Evolutionary conservation across 139 green algal species (phyloP).

Genomic region (Tetraselmis chui): DNA sequence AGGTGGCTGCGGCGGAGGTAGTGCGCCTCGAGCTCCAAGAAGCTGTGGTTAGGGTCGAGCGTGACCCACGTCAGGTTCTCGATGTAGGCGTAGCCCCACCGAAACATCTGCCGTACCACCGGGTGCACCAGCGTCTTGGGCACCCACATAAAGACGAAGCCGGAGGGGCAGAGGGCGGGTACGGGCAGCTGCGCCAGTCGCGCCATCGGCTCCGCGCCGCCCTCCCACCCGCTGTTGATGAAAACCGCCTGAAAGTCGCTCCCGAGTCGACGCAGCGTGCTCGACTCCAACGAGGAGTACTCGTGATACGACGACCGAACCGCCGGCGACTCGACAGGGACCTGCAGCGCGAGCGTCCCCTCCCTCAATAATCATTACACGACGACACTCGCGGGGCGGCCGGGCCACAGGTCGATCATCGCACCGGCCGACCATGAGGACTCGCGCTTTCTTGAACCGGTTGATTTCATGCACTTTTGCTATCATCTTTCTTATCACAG

Average conservation of each 20-base stretch:
- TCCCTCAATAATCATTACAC: too few species aligned
- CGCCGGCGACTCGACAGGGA: too few species aligned
- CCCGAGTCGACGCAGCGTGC: conserved; percentile 6
- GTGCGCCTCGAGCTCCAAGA: conserved; percentile 32
- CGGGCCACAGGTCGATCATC: too few species aligned
- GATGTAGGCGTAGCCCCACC: conserved; percentile 71
- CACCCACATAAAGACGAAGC: conserved; percentile 85
- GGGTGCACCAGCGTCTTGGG: conserved; percentile 54
- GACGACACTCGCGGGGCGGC: too few species aligned
- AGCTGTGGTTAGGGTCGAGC: conserved; percentile 56
- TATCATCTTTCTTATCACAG: too few species aligned
- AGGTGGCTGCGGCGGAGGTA: conserved; percentile 55
- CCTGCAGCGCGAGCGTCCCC: too few species aligned
- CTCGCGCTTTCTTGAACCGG: too few species aligned
- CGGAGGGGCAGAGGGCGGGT: conserved; percentile 52
- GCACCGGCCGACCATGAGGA: too few species aligned
- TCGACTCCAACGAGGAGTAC: background rate
- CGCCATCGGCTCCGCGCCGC: conserved; percentile 10
- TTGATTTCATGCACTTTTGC: too few species aligned
- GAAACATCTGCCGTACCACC: conserved; percentile 39
- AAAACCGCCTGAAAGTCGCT: conserved; percentile 42
- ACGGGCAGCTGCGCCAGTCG: conserved; percentile 51
- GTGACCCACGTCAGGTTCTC: conserved; percentile 93
- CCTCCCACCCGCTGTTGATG: conserved; percentile 60
- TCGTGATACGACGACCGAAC: conserved; percentile 11